Base-by-base conservation (phyloP, 2,329 filamentous ascomycete species). In the Arachnomyces sp. region DNA sequence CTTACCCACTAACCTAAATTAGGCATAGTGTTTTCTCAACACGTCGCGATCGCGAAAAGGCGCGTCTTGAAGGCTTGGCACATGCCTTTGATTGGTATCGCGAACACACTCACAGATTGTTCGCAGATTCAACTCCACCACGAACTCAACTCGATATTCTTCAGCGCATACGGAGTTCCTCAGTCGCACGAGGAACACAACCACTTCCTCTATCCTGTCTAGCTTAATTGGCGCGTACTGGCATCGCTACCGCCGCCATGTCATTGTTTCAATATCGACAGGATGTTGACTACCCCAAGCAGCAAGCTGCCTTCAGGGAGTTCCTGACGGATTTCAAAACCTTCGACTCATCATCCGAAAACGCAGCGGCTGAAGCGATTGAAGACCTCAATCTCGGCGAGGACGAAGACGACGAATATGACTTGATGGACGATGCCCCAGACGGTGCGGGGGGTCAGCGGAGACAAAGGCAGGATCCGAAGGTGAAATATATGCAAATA, bases 281-380 rank as follows among this genome's bases (percentile, higher is more conserved):
- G 52, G 78, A 84, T 38, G 87, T 95, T 55, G 82, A 94, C 63
- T 98, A 98, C 69, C 77, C 81, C 56, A 80, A 81, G 56, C 92
- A 98, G 65, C 80, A 92, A 67, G 65, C 61, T 39, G 59, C 84
- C 37, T 92, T 98, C 63, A 82, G 94, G 66, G 80, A 84, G 56
- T 98, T 98, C 61, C 73, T 98, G 47, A 72, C 76, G 54, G 80
- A 80, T 48, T 98, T 93, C 79, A 96, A 98, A 70, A 75, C 74
- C 42, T 70, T 72, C n/a, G 40, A 81, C 73, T 57, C 84, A 70
- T 42, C 78, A 73, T 63, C 76, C 74, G 77, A 69, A 43, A 66
- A 72, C 12, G 72, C 82, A 44, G 80, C 93, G 51, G 80, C 86
- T 30, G 82, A 89, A 60, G 88, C 88, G 33, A 75, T 98, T 35